Percentiles rank a stretch among this genome's conserved stretches.
Evolutionary conservation across 441 rosid genomes (phyloP).

Genomic region (Erysimum cheiri): DNA sequence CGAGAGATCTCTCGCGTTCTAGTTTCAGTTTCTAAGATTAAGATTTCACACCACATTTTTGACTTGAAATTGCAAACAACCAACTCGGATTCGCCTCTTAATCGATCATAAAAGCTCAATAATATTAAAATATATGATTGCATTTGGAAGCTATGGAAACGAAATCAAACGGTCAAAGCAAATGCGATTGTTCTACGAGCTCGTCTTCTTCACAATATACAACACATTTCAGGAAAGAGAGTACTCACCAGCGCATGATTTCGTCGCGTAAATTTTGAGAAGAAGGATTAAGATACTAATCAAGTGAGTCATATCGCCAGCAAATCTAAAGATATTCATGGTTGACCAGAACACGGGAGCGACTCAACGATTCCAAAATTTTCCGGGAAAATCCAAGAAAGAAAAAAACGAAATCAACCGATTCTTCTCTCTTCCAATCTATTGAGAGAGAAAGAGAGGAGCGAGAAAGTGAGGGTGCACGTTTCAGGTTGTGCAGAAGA

Average conservation of each 20-base stretch:
- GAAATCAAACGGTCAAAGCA: constrained; percentile 23
- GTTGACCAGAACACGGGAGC: constrained; percentile 33
- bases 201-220: not conserved
- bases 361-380: constrained; percentile 14
- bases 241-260: constrained; percentile 80
- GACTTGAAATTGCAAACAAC: constrained; percentile 15
- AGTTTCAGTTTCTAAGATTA: constrained; percentile 16
- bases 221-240: constrained; percentile 23
- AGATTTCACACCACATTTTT: constrained; percentile 23
- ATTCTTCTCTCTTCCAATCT: constrained; percentile 27
- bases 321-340: constrained; percentile 93
- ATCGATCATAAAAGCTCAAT: not conserved
- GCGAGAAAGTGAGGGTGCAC: constrained; percentile 26
- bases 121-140: constrained; percentile 14
- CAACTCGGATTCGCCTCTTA: constrained; percentile 14
- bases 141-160: constrained; percentile 19
- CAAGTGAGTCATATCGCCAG: constrained; percentile 96
- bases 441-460: not conserved
- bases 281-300: constrained; percentile 83
- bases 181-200: constrained; percentile 31
- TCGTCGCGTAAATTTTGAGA: constrained; percentile 96
- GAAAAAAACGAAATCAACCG: constrained; percentile 8
- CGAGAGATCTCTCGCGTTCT: constrained; percentile 6
- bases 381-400: constrained; percentile 1
- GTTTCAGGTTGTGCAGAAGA: constrained; percentile 28